Evolutionary conservation across 2,329 filamentous ascomycete species (phyloP).

Genomic region (Claviceps sorghi): DNA sequence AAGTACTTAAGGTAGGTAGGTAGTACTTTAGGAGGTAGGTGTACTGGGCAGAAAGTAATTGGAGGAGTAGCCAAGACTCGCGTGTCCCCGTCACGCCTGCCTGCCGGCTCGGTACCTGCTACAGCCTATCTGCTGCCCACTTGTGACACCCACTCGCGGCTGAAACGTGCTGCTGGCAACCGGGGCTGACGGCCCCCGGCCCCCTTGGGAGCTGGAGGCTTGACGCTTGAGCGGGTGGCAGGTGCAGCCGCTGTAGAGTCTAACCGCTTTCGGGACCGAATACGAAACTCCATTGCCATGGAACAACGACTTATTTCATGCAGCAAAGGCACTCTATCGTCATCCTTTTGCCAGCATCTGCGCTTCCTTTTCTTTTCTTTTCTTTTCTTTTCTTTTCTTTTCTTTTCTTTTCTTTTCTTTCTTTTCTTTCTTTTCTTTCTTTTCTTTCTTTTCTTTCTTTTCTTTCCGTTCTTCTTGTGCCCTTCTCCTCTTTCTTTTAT

Average conservation of each 20-base stretch:
- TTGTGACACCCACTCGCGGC: not conserved
- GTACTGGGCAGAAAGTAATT: too few species aligned
- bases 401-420: not conserved
- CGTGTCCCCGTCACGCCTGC: too few species aligned
- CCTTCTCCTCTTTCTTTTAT: not conserved
- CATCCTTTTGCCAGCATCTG: not conserved
- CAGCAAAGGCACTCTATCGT: not conserved
- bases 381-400: too few species aligned
- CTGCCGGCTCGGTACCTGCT: too few species aligned
- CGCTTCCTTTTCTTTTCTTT: not conserved
- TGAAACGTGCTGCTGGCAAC: too few species aligned
- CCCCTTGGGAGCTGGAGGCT: not conserved
- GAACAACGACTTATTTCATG: not conserved
- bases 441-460: not conserved
- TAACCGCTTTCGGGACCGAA: conserved; percentile 12
- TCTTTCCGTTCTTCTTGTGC: not conserved
- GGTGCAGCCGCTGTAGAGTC: not conserved
- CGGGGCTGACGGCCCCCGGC: too few species aligned
- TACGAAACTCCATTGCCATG: not conserved
- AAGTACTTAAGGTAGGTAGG: not conserved
- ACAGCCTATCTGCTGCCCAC: too few species aligned
- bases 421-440: not conserved
- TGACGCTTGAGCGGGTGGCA: not conserved
- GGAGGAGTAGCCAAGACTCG: not conserved
- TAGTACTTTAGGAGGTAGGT: too few species aligned